Evolutionary conservation across 1,284 basidiomycete genomes (phyloP).

Genomic region (Ganoderma sinense): DNA sequence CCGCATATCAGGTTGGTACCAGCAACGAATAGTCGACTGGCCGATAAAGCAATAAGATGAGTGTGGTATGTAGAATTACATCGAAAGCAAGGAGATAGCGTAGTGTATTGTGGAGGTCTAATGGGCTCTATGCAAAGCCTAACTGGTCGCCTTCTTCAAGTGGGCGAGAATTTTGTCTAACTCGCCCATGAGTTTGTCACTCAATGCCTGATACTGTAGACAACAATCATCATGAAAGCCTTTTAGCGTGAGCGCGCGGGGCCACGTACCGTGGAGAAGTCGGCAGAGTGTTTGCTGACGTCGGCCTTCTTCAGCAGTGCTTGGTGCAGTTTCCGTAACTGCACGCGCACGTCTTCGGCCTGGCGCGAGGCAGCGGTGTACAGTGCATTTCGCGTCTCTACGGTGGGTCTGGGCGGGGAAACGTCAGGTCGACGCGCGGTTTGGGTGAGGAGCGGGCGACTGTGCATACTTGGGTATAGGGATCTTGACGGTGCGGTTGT

Average conservation of each 20-base stretch:
- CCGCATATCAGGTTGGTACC: too few species aligned
- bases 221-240: conserved; percentile 1
- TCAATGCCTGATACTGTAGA: conserved; percentile 74
- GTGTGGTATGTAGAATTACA: not conserved
- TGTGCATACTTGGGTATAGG: conserved; percentile 75
- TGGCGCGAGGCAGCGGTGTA: conserved; percentile 61
- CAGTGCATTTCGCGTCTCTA: conserved; percentile 69
- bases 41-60: not conserved
- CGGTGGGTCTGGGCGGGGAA: conserved; percentile 63
- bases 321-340: conserved; percentile 73
- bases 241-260: not conserved
- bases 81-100: conserved; percentile 4
- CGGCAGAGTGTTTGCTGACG: conserved; percentile 70
- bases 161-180: conserved; percentile 69
- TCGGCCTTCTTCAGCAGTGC: conserved; percentile 72
- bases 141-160: conserved; percentile 63
- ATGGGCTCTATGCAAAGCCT: conserved; percentile 5
- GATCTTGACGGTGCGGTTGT: conserved; percentile 74
- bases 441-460: not conserved
- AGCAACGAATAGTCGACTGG: not conserved
- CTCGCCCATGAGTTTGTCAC: conserved; percentile 65
- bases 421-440: not conserved
- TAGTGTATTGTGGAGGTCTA: not conserved
- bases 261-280: conserved; percentile 37
- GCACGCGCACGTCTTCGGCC: conserved; percentile 78